Evolutionary conservation across 1,284 basidiomycete genomes (phyloP).

Genomic region (Leucoagaricus sp.): DNA sequence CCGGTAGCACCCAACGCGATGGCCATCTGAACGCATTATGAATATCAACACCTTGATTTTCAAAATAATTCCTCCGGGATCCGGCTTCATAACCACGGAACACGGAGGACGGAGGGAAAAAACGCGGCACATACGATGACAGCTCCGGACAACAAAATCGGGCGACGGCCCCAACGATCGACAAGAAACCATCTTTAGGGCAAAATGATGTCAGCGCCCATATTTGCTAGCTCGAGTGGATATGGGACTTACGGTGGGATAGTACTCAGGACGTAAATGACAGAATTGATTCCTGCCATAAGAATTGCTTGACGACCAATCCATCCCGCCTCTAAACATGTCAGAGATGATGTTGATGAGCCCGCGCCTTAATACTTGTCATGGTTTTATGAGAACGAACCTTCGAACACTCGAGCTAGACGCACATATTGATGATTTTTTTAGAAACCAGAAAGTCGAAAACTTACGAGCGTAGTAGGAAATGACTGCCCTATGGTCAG

Average conservation of each 20-base stretch:
- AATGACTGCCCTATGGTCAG: conserved; percentile 59
- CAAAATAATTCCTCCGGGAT: too few relatives aligned
- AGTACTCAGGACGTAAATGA: conserved; percentile 86
- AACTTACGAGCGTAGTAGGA: conserved; percentile 90
- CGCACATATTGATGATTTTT: conserved; percentile 15
- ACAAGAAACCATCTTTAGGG: conserved; percentile 88
- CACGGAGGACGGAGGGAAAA: neutral
- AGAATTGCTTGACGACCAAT: conserved; percentile 94
- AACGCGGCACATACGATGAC: conserved; percentile 58
- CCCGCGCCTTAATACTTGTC: neutral
- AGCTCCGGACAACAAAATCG: conserved; percentile 93
- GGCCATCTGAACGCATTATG: conserved; percentile 60
- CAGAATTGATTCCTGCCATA: conserved; percentile 95
- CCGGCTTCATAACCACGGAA: neutral
- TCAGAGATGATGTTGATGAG: conserved; percentile 4
- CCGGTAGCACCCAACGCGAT: conserved; percentile 78
- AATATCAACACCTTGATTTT: neutral
- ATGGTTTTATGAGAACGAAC: conserved; percentile 38
- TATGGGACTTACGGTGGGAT: conserved; percentile 68
- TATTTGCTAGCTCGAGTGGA: neutral
- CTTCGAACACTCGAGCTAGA: conserved; percentile 81
- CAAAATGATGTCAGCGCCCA: conserved; percentile 1
- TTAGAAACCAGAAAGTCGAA: conserved; percentile 4
- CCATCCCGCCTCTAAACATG: conserved; percentile 86
- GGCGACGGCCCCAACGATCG: conserved; percentile 88